Percentiles rank a stretch among this genome's conserved stretches.
These are phyloP conservation scores for Excoecaria cochinchinensis DNA, from an alignment of 345 rosid species.

Conservation along the genomic window DNA sequence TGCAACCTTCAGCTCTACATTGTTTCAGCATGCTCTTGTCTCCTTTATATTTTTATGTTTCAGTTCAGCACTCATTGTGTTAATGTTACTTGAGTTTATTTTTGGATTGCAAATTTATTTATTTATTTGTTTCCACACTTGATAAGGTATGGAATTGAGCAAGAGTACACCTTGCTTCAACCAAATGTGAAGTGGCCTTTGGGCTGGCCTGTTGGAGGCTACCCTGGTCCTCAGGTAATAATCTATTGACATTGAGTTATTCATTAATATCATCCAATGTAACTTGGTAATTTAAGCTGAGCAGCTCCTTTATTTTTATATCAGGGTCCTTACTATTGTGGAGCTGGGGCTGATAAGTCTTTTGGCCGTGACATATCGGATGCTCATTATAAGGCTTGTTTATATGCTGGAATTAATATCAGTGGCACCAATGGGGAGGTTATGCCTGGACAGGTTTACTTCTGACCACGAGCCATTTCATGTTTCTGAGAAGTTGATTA, in stretches of 20 bases:
- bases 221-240: conserved; percentile 94
- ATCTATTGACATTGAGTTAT: background rate
- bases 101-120: background rate
- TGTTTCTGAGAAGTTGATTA: background rate
- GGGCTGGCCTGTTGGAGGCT: conserved; percentile 99
- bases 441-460: conserved; percentile 94
- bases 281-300: background rate
- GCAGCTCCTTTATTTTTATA: conserved; percentile 11
- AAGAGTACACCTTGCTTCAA: conserved; percentile 95
- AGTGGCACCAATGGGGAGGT: conserved; percentile 98
- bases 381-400: conserved; percentile 97
- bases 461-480: background rate
- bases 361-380: conserved; percentile 97
- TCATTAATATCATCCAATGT: background rate
- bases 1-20: background rate
- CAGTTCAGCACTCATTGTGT: background rate
- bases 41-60: background rate
- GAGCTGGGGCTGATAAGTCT: conserved; percentile 93
- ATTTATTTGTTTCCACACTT: background rate
- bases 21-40: background rate
- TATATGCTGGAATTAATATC: conserved; percentile 92
- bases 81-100: background rate
- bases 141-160: conserved; percentile 90
- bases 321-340: conserved; percentile 99
- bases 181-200: conserved; percentile 88